A percentile compares a stretch with the other conserved stretches of the same genome.
Evolutionary conservation across 164 flowering plant genomes (phyloP).

Genomic region (Chimonanthus praecox): DNA sequence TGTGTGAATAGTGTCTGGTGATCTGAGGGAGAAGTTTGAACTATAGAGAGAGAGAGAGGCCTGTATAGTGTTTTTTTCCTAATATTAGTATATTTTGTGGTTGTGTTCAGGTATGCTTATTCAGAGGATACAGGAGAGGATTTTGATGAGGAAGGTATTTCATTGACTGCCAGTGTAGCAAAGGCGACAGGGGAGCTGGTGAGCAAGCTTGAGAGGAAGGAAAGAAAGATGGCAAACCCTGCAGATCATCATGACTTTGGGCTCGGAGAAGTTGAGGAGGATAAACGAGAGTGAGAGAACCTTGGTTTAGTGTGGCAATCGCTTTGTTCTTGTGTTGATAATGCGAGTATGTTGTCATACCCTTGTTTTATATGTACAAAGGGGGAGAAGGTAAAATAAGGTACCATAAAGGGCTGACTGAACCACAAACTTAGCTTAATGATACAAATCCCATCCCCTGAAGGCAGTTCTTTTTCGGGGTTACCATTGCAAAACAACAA

Average conservation of each 20-base stretch:
- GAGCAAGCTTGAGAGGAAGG: conserved; percentile 37
- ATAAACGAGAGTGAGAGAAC: conserved; percentile 33
- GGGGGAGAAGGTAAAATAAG: not conserved
- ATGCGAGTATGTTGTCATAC: not conserved
- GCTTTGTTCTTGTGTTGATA: not conserved
- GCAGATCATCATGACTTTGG: conserved; percentile 33
- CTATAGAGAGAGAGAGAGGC: not conserved
- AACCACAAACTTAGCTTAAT: no score
- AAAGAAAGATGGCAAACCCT: conserved; percentile 26
- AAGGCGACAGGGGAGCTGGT: conserved; percentile 27
- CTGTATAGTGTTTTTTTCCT: not conserved
- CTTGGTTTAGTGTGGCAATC: not conserved
- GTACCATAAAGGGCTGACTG: not conserved
- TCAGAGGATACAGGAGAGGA: conserved; percentile 64
- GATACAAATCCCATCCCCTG: no score
- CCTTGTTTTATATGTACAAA: not conserved
- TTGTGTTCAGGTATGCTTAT: conserved; percentile 43
- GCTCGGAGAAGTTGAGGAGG: conserved; percentile 43
- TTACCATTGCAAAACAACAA: no score
- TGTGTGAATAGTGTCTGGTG: not conserved
- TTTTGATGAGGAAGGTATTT: conserved; percentile 56
- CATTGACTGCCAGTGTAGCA: conserved; percentile 36
- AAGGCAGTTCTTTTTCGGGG: no score
- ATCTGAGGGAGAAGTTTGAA: not conserved
- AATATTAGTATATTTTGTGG: not conserved